A percentile compares a stretch with the other conserved stretches of the same genome.
Evolutionary conservation across 1,284 basidiomycete species (phyloP).

Genomic region (Sanguinoderma infundibulare): DNA sequence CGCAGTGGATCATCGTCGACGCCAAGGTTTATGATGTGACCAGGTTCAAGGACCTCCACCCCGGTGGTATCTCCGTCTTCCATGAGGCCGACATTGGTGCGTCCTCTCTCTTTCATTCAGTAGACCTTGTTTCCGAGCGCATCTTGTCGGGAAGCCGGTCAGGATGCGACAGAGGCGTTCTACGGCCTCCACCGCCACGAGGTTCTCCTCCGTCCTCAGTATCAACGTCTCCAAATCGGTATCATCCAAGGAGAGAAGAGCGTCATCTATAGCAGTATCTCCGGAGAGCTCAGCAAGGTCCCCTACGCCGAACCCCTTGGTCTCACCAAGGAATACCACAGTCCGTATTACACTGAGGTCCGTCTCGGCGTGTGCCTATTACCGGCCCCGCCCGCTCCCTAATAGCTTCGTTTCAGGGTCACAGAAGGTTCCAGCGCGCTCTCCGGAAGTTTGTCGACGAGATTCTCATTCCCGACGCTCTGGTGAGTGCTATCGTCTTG

Average conservation of each 20-base stretch:
- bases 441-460: conserved; percentile 57
- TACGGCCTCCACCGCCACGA: conserved; percentile 85
- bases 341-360: conserved; percentile 70
- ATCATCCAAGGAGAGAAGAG: conserved; percentile 68
- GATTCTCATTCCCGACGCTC: conserved; percentile 53
- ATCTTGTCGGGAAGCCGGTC: conserved; percentile 48
- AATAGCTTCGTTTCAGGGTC: conserved; percentile 40
- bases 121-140: conserved; percentile 35
- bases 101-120: conserved; percentile 23
- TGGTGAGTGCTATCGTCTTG: conserved; percentile 37
- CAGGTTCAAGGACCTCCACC: conserved; percentile 81
- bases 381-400: not conserved
- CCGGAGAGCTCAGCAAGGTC: conserved; percentile 62
- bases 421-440: conserved; percentile 52
- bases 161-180: conserved; percentile 88
- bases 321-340: conserved; percentile 68
- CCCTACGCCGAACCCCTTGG: conserved; percentile 88
- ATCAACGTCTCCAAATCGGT: conserved; percentile 72
- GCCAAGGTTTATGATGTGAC: conserved; percentile 82
- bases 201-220: conserved; percentile 76
- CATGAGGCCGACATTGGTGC: conserved; percentile 68
- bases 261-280: conserved; percentile 53
- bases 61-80: conserved; percentile 82
- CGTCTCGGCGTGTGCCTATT: not conserved
- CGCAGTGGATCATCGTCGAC: conserved; percentile 84